A percentile compares a stretch with the other conserved stretches of the same genome.
Evolutionary conservation across 2,329 filamentous ascomycete species (phyloP).

Genomic region (Pseudocercospora musae): DNA sequence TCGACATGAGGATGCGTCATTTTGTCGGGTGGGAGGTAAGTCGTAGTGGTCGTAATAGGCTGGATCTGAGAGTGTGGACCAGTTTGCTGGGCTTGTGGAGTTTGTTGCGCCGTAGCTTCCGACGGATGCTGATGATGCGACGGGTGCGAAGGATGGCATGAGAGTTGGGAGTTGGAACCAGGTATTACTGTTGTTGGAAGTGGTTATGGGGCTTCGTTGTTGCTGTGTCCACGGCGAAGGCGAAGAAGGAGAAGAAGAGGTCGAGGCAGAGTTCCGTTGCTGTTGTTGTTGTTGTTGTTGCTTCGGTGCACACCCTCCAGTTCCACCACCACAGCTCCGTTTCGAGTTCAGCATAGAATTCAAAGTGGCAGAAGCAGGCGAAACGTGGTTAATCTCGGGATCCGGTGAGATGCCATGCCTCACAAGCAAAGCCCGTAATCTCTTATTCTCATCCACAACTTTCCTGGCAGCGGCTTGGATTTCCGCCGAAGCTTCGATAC

Average conservation of each 20-base stretch:
- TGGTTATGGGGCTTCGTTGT: neutral
- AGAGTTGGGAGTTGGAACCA: neutral
- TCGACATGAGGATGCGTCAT: constrained; percentile 34
- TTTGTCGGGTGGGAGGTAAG: neutral
- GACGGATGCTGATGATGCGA: neutral
- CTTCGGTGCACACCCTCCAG: neutral
- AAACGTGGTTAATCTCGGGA: constrained; percentile 44
- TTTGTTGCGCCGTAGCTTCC: neutral
- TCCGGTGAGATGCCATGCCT: constrained; percentile 55
- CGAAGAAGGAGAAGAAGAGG: too few species aligned
- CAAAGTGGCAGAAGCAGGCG: neutral
- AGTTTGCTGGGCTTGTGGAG: neutral
- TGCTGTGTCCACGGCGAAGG: neutral
- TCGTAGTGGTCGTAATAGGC: neutral
- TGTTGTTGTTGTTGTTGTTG: neutral
- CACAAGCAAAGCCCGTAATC: constrained; percentile 58
- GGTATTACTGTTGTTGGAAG: neutral
- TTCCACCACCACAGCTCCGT: neutral
- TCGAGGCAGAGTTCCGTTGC: neutral
- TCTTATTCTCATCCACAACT: constrained; percentile 67
- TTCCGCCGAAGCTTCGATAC: constrained; percentile 66
- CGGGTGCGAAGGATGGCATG: neutral
- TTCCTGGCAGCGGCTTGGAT: constrained; percentile 67
- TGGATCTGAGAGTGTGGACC: neutral
- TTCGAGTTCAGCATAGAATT: neutral